These are phyloP conservation scores for Arthrinium phaeospermum DNA, from an alignment of 2,329 filamentous ascomycete genomes.

Conservation along the genomic window DNA sequence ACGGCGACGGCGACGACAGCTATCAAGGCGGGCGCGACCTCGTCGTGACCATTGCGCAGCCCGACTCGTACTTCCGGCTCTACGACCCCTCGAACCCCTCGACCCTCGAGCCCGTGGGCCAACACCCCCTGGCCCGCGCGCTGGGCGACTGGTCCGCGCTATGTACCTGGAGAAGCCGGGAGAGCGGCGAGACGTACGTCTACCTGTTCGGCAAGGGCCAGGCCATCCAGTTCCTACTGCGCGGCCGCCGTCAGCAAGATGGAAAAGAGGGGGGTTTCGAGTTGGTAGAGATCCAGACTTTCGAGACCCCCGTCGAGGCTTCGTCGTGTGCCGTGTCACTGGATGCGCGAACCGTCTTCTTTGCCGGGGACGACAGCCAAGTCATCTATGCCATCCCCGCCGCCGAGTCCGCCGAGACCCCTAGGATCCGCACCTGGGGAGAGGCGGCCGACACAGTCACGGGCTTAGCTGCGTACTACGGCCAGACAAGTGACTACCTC, in stretches of 20 bases:
- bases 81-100: too few relatives aligned
- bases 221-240: too few relatives aligned
- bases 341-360: conserved; percentile 44
- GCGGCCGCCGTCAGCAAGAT: conserved; percentile 20
- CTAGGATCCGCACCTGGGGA: conserved; percentile 43
- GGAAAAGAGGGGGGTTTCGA: conserved; percentile 33
- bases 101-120: too few relatives aligned
- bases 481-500: conserved; percentile 44
- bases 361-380: conserved; percentile 46
- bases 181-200: too few relatives aligned
- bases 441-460: conserved; percentile 45
- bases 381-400: conserved; percentile 46
- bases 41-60: too few relatives aligned
- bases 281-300: conserved; percentile 51
- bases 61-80: too few relatives aligned
- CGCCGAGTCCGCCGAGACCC: conserved; percentile 43
- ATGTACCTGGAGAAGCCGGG: too few relatives aligned
- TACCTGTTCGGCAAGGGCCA: too few relatives aligned
- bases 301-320: conserved; percentile 47
- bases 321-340: conserved; percentile 49
- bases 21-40: too few relatives aligned
- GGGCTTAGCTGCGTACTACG: conserved; percentile 33
- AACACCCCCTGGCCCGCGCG: too few relatives aligned
- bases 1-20: too few relatives aligned
- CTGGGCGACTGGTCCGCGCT: too few relatives aligned